phyloP scores from a whole-genome alignment of 306 rosid genomes.

The Rosa chinensis region DNA sequence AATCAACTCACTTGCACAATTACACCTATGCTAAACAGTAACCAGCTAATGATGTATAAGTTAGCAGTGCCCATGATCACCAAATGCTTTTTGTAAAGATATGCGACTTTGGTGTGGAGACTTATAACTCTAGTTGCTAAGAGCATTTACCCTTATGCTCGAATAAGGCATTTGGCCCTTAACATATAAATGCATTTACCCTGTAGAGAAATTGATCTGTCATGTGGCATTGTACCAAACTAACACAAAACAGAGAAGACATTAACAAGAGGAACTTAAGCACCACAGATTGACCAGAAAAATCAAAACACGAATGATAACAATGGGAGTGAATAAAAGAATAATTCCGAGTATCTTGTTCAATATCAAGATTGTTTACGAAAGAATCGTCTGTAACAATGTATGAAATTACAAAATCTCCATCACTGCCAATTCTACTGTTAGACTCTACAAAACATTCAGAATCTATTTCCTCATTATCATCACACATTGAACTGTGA shows the following conservation, averaged over 20 bases:
- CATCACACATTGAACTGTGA: neutral
- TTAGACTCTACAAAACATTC: constrained; percentile 13
- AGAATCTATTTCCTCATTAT: constrained; percentile 27
- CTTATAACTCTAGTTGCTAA: too few species aligned
- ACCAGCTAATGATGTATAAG: too few species aligned
- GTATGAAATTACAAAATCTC: constrained; percentile 13
- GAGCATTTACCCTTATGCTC: too few species aligned
- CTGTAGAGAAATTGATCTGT: neutral
- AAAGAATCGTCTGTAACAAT: constrained; percentile 19
- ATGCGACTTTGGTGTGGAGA: too few species aligned
- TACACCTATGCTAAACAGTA: too few species aligned
- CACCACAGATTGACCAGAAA: neutral
- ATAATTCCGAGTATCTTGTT: constrained; percentile 10
- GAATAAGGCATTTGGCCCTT: neutral
- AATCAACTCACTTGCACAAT: too few species aligned
- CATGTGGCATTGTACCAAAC: neutral
- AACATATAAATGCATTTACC: too few species aligned
- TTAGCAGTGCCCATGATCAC: neutral
- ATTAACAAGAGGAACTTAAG: neutral
- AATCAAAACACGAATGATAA: constrained; percentile 2
- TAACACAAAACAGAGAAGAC: neutral
- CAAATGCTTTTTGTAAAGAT: too few species aligned
- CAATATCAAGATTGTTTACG: constrained; percentile 22
- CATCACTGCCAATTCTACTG: neutral
- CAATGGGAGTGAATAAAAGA: neutral